Base-by-base conservation (phyloP, 2,329 filamentous ascomycete genomes). In the Pseudogymnoascus sp. region DNA sequence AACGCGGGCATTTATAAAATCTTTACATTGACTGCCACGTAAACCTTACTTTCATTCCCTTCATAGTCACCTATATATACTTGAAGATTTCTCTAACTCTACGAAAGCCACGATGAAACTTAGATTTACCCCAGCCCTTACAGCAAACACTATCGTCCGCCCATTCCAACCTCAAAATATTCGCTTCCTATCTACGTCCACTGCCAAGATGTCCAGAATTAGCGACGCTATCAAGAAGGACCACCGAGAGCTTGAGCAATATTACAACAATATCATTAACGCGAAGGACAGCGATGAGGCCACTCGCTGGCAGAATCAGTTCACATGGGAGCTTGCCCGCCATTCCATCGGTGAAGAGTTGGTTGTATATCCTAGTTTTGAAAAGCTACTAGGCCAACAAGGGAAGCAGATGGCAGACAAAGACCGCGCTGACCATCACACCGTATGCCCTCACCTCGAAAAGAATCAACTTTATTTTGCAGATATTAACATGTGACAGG, bases 341-440 rank as follows among this genome's bases (percentile, higher is more conserved):
- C 79, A 81, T 67, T 78, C 77, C 0, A 72, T 81, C n/a, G 73
- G 73, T 5, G 79, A 82, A 65, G 79, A 82, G 66, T 68, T 81
- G 0, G 74, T 85, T 8, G 74, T 85, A 0, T 84, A 84, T 65
- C 82, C 83, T 0, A 81, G 79, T 1, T 73, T 85, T 16, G 80
- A 83, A 68, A 77, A 79, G 64, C 71, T 81, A 62, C 66, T 84
- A 16, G 71, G 75, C 1, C 70, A 74, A 1, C 67, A 75, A 47
- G 81, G 81, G 54, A 74, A 75, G 36, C 66, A 71, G 1, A 71
- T 81, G 66, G 79, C 80, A 0, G 77, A 81, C 12, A 76, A 77
- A 51, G 80, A 84, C 68, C 76, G 81, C 8, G 67, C 73, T 2
- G 77, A 82, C 64, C 80, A 83, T 67, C 77, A 79, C 51, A 67